Conservation (phyloP, 192 early-diverging fungal genomes). For the Linnemannia schmuckeri region DNA sequence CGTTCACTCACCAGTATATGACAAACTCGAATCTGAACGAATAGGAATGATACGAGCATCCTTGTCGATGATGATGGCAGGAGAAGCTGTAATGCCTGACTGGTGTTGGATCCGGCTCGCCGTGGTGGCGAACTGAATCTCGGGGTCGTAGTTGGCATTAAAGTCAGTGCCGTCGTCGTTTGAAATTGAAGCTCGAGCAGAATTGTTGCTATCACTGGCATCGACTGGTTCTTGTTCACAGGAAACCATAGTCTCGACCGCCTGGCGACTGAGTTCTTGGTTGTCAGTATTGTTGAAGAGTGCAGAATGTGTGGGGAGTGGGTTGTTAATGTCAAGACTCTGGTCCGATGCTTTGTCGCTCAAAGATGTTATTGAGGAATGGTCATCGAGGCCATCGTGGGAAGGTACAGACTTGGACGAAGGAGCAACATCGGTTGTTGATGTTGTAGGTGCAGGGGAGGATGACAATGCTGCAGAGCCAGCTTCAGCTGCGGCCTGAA, state of each 20-base stretch:
- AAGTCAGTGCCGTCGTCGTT: constrained; percentile 9
- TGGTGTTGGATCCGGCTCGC: constrained; percentile 17
- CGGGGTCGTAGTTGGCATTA: constrained; percentile 18
- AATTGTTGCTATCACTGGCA: constrained; percentile 11
- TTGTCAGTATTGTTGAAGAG: background rate
- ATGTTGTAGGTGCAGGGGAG: background rate
- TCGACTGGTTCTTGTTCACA: background rate
- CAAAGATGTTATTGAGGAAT: background rate
- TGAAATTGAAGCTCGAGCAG: constrained; percentile 9
- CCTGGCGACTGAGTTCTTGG: background rate
- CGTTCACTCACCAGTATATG: background rate
- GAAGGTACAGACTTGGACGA: background rate
- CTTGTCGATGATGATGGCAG: constrained; percentile 7
- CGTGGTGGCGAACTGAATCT: constrained; percentile 20
- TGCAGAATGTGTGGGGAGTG: background rate
- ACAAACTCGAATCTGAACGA: constrained; percentile 15
- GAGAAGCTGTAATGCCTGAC: background rate
- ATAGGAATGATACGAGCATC: background rate
- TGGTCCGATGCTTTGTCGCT: background rate
- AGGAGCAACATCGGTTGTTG: background rate
- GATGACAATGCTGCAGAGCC: background rate
- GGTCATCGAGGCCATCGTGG: background rate
- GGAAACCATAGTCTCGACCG: background rate
- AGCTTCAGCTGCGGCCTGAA: constrained; percentile 13
- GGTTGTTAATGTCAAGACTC: background rate